Conservation (phyloP, 805 yeast genomes). For the Candida sakaeoensis region DNA sequence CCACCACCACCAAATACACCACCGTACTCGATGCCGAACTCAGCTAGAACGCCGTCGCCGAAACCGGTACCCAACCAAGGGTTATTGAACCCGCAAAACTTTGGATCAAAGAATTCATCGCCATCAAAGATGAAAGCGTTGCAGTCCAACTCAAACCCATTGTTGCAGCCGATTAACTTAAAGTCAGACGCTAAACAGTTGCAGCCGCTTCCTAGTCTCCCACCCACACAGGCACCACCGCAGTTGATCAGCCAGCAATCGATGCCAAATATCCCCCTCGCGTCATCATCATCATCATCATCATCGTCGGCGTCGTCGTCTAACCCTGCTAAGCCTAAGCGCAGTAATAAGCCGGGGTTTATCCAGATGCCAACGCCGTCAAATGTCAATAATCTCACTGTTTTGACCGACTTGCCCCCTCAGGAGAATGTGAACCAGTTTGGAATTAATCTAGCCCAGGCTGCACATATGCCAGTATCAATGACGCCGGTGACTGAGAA, state of each 20-base stretch:
- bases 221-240: constrained; percentile 10
- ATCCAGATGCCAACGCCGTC: constrained; percentile 78
- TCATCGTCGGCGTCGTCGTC: constrained; percentile 4
- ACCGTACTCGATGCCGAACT: constrained; percentile 36
- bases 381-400: constrained; percentile 28
- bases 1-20: constrained; percentile 30
- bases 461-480: constrained; percentile 51
- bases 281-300: not conserved
- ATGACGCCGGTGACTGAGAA: constrained; percentile 82
- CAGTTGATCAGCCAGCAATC: constrained; percentile 9
- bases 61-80: constrained; percentile 23
- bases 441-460: constrained; percentile 56
- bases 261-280: constrained; percentile 10
- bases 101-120: constrained; percentile 22
- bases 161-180: constrained; percentile 54
- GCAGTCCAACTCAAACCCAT: constrained; percentile 40
- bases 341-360: constrained; percentile 29
- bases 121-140: constrained; percentile 52
- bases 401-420: constrained; percentile 31
- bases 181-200: constrained; percentile 18
- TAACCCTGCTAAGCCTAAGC: constrained; percentile 14
- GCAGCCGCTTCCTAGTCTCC: not conserved
- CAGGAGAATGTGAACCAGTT: constrained; percentile 55
- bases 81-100: constrained; percentile 13
- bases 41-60: constrained; percentile 35